These are phyloP conservation scores for Acmispon strigosus DNA, from an alignment of 306 rosid species.

Conservation along the genomic window DNA sequence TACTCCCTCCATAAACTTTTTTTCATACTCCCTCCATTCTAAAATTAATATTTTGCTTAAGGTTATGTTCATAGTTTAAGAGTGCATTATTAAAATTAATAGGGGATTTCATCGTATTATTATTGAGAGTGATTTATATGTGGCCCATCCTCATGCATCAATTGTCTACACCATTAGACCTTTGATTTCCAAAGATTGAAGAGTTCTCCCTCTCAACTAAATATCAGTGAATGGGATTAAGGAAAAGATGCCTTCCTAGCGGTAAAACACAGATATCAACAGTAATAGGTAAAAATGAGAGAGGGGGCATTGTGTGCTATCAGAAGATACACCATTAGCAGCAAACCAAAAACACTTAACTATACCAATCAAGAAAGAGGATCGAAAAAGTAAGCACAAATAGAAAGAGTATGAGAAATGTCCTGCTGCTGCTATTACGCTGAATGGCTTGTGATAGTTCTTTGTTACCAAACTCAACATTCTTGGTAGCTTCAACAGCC, in stretches of 20 bases:
- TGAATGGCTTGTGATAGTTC: slow-evolving; percentile 86
- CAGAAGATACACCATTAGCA: slow-evolving; percentile 3
- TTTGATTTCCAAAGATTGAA: too few relatives aligned
- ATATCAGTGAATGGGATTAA: too few relatives aligned
- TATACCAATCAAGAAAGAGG: slow-evolving; percentile 93
- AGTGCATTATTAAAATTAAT: too few relatives aligned
- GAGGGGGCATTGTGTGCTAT: neutral
- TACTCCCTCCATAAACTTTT: too few relatives aligned
- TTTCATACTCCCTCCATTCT: too few relatives aligned
- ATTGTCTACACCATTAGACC: too few relatives aligned
- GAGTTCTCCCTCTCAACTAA: too few relatives aligned
- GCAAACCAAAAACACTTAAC: slow-evolving; percentile 31
- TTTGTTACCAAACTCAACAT: slow-evolving; percentile 90
- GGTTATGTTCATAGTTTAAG: too few relatives aligned
- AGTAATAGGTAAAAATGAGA: neutral
- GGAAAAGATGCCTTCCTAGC: slow-evolving; percentile 7
- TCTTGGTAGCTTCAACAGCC: slow-evolving; percentile 96
- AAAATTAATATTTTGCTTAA: too few relatives aligned
- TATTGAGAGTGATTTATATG: too few relatives aligned
- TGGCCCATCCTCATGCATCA: too few relatives aligned
- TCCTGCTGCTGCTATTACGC: slow-evolving; percentile 85
- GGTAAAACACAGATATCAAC: slow-evolving; percentile 3
- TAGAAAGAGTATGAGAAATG: slow-evolving; percentile 80
- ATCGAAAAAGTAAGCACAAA: slow-evolving; percentile 80
- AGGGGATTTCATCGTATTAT: too few relatives aligned